Evolutionary conservation across 2,329 filamentous ascomycete genomes (phyloP).

Genomic region (Lachnellula hyalina): DNA sequence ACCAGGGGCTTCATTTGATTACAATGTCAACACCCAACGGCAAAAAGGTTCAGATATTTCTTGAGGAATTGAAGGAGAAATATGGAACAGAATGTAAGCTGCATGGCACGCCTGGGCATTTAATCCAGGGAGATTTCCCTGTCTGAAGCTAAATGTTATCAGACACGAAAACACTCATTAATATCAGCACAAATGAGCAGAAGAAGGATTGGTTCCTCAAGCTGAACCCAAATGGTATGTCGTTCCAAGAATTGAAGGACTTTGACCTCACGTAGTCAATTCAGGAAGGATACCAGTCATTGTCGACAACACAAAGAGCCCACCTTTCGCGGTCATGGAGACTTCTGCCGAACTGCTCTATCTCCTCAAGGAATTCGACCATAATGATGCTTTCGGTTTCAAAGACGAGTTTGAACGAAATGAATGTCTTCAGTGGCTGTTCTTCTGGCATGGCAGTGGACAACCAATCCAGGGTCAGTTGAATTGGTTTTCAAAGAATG

Average conservation of each 20-base stretch:
- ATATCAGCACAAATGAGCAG: slow-evolving; percentile 42
- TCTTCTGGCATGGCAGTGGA: slow-evolving; percentile 46
- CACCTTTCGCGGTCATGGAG: slow-evolving; percentile 48
- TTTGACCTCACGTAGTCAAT: slow-evolving; percentile 14
- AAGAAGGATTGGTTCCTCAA: slow-evolving; percentile 51
- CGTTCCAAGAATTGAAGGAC: background rate
- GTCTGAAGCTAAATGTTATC: slow-evolving; percentile 33
- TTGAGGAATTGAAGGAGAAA: slow-evolving; percentile 47
- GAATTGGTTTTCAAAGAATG: slow-evolving; percentile 7
- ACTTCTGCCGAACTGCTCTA: slow-evolving; percentile 49
- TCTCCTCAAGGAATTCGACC: slow-evolving; percentile 44
- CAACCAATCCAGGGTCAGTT: slow-evolving; percentile 4
- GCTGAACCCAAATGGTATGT: slow-evolving; percentile 40
- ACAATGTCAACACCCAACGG: slow-evolving; percentile 48
- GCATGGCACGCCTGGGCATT: too few relatives aligned
- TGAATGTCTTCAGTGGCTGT: slow-evolving; percentile 46
- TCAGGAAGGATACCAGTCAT: slow-evolving; percentile 42
- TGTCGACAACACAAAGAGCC: slow-evolving; percentile 43
- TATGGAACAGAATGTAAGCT: slow-evolving; percentile 42
- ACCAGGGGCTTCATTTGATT: slow-evolving; percentile 44
- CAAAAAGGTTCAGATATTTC: slow-evolving; percentile 46
- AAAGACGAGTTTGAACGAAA: slow-evolving; percentile 45
- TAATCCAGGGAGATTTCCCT: slow-evolving; percentile 26
- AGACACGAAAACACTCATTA: slow-evolving; percentile 12
- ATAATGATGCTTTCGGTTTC: slow-evolving; percentile 46